These are phyloP conservation scores for Xylariaceae sp. DNA, from an alignment of 2,329 filamentous ascomycete species.

Conservation along the genomic window DNA sequence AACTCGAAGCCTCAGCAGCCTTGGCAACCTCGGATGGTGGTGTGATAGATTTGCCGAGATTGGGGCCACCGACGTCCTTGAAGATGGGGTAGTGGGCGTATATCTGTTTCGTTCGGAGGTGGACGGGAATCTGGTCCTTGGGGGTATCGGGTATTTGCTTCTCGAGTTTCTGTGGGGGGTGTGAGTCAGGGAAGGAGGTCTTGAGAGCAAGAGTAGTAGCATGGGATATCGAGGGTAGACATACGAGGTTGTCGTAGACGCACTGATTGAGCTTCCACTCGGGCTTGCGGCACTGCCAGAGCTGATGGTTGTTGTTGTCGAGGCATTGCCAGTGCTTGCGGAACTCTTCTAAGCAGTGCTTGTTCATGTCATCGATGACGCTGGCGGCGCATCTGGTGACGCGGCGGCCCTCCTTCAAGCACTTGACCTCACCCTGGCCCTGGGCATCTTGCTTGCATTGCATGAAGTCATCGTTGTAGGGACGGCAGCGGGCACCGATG, in stretches of 20 bases:
- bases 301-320: slow-evolving; percentile 95
- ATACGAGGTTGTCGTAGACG: slow-evolving; percentile 92
- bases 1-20: slow-evolving; percentile 23
- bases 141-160: slow-evolving; percentile 76
- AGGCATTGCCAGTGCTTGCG: slow-evolving; percentile 91
- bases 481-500: slow-evolving; percentile 89
- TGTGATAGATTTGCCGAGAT: slow-evolving; percentile 29
- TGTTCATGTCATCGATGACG: slow-evolving; percentile 95
- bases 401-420: slow-evolving; percentile 91
- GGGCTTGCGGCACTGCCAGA: slow-evolving; percentile 87
- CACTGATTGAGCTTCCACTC: slow-evolving; percentile 94
- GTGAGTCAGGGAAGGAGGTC: not conserved
- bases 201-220: too few relatives aligned
- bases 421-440: slow-evolving; percentile 87
- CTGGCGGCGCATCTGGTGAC: slow-evolving; percentile 95
- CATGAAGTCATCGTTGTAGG: slow-evolving; percentile 99
- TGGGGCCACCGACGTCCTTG: slow-evolving; percentile 30
- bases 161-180: slow-evolving; percentile 60
- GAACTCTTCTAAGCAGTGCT: slow-evolving; percentile 87
- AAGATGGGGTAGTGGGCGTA: slow-evolving; percentile 51
- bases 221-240: too few relatives aligned
- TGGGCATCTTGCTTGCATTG: slow-evolving; percentile 96
- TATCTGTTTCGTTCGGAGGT: slow-evolving; percentile 64
- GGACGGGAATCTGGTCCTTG: slow-evolving; percentile 65
- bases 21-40: too few relatives aligned